Evolutionary conservation across 1,139 yeast species (phyloP), one percentile per base, ranked within the genome.

Genomic region (Lodderomyces theae): DNA sequence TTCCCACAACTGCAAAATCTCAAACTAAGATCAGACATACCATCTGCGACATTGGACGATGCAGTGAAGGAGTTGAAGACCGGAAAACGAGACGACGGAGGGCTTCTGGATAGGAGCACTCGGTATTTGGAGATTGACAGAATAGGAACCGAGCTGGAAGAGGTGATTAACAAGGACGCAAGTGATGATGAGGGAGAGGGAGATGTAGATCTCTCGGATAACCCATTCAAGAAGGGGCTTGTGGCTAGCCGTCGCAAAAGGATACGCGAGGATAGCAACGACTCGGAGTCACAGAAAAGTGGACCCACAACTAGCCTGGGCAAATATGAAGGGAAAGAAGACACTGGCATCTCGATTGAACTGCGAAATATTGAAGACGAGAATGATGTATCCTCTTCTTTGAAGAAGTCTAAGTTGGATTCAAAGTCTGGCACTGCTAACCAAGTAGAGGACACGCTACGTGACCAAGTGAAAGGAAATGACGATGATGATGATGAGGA

Each of bases 1-100:
- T 66, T 85, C 13, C 85, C 92, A 0, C 88, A 85, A 10, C 95
- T 89, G 49, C 75, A 76, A 8, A 69, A 68, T 53, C 63, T 90
- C 44, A 90, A 90, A 58, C 74, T 65, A 51, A 60, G 94, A 50
- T 61, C 61, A 30, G 70, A 66, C 35, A 65, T 37, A 13, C 34
- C 40, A 12, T 12, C 30, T 3, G 30, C 43, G 19, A 49, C 43
- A 16, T 57, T 48, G 35, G 50, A 49, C 34, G 49, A 51, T 41
- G 62, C 62, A 11, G 28, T 64, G 1, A 50, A 51, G 12, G 64
- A 64, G 34, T 51, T 66, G 41, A 57, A 56, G 19, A 35, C n/a
- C n/a, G n/a, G n/a, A n/a, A n/a, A n/a, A n/a, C n/a, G n/a, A 40
- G 25, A 23, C 11, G 11, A 23, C 11, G 25, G 25, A 8, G 25